Evolutionary conservation across 257 asterid species (phyloP).

Genomic region (Perilla frutescens): DNA sequence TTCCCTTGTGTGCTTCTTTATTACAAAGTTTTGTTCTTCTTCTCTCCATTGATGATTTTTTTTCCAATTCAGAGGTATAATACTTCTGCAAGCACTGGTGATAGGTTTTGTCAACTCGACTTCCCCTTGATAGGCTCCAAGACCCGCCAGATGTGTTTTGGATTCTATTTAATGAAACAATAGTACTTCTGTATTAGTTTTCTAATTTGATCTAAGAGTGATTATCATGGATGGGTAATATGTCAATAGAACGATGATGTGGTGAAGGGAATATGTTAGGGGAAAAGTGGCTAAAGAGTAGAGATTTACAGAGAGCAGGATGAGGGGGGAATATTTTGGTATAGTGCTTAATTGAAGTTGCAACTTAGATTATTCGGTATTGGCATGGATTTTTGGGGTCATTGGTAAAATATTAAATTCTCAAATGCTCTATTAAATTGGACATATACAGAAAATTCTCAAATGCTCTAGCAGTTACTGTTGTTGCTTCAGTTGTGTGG

Average conservation of each 20-base stretch:
- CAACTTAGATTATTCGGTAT: not conserved
- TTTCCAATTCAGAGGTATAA: conserved; percentile 42
- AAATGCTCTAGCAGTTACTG: conserved; percentile 85
- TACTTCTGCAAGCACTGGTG: conserved; percentile 42
- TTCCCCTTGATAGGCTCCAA: conserved; percentile 52
- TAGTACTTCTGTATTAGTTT: not conserved
- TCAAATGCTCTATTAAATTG: conserved; percentile 82
- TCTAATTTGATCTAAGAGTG: conserved; percentile 4
- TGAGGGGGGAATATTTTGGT: not conserved
- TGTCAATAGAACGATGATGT: not conserved
- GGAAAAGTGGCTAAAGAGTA: not conserved
- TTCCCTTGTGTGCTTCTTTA: conserved; percentile 3
- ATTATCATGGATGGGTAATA: conserved; percentile 11
- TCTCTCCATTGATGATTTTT: conserved; percentile 21
- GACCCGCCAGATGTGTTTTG: conserved; percentile 45
- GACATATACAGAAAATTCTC: conserved; percentile 93
- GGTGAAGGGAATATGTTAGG: not conserved
- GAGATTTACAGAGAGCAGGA: not conserved
- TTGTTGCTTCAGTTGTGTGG: conserved; percentile 86
- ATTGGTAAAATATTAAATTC: not conserved
- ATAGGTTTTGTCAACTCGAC: conserved; percentile 50
- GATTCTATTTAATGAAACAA: not conserved
- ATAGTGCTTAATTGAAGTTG: not conserved
- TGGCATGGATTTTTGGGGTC: not conserved
- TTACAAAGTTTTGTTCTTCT: not conserved